Conservation (phyloP, 805 yeast species). For the Scheffersomyces lignosus region DNA sequence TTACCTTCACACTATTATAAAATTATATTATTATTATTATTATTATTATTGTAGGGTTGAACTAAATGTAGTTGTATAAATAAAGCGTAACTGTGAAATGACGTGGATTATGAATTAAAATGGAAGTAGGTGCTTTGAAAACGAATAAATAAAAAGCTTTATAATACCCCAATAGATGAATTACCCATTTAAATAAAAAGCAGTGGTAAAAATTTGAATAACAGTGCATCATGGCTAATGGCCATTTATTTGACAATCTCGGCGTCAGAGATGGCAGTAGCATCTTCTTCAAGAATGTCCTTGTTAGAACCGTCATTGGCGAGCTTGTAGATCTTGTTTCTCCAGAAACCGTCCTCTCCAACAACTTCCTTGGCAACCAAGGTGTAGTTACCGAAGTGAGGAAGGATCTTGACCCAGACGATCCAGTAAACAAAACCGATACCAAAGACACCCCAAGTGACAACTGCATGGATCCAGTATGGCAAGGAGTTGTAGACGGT, state of each 20-base stretch:
- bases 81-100: too few species aligned
- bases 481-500: conserved; percentile 70
- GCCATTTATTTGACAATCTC: not conserved
- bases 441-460: conserved; percentile 74
- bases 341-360: conserved; percentile 74
- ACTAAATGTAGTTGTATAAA: too few species aligned
- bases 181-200: too few species aligned
- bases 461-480: conserved; percentile 78
- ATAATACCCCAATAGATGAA: too few species aligned
- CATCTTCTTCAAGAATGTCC: conserved; percentile 3
- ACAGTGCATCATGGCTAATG: too few species aligned
- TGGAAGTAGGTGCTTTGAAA: too few species aligned
- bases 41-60: too few species aligned
- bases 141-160: too few species aligned
- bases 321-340: conserved; percentile 52
- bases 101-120: too few species aligned
- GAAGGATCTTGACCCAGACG: conserved; percentile 59
- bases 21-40: too few species aligned
- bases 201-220: too few species aligned
- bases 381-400: conserved; percentile 52
- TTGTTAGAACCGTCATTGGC: conserved; percentile 10
- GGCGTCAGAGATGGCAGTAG: not conserved
- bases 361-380: conserved; percentile 53
- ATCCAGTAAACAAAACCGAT: conserved; percentile 68
- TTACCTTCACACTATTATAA: too few species aligned